Base-by-base conservation (phyloP, 495 filamentous ascomycete species). In the Niebla homalea region DNA sequence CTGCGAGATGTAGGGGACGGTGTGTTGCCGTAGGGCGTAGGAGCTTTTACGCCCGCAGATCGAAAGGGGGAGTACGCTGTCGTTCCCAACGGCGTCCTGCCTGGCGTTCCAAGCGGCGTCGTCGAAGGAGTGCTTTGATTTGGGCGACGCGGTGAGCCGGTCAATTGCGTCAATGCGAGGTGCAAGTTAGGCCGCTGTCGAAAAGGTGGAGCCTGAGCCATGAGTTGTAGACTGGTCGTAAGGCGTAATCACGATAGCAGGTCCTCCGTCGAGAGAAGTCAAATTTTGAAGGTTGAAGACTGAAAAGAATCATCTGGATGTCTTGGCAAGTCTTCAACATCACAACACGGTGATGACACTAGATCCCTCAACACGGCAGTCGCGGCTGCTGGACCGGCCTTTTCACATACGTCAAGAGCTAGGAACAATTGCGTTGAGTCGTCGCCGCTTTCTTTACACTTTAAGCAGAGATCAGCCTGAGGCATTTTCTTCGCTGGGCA, bases 31-130 rank as follows among this genome's bases (percentile, higher is more conserved):
- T 60, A 56, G 11, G 48, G 47, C 16, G 48, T 37, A 21, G 55
- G 53, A 20, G 54, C 41, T 43, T 49, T 56, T 15, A 64, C 53
- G 25, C 47, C 54, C 12, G 46, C 57, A 39, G 60, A 62, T 1
- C 41, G 47, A 35, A 61, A 62, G 5, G 61, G 60, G 3, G 60
- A 62, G 49, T 64, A 60, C 36, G 29, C 44, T 25, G 58, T 58
- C 19, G 38, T 53, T 5, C 52, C 52, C 19, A 60, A 53, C 1
- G 60, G 60, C 11, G 57, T 58, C 8, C 42, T 50, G 6, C 36
- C 50, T 15, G 59, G 53, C 5, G 57, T 51, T 20, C 22, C 23
- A 23, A 49, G 57, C 18, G 43, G 45, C 11, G 50, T 57, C 6
- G 54, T 37, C 0, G 32, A 45, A 14, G 52, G 52, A 16, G 49